Evolutionary conservation across 2,329 filamentous ascomycete genomes (phyloP).

Genomic region (Paramyrothecium roridum): DNA sequence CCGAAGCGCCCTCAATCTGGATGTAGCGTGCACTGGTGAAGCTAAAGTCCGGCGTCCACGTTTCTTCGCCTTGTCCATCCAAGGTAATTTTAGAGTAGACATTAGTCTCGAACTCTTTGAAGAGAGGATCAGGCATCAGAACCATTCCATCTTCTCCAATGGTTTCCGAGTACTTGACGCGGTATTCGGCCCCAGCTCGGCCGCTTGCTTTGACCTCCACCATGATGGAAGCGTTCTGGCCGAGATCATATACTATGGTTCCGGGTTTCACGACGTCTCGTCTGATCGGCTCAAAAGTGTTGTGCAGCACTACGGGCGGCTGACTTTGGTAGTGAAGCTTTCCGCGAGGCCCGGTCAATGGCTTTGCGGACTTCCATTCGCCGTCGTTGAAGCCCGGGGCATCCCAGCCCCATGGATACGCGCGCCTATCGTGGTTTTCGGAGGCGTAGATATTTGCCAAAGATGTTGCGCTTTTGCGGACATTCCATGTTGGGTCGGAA

Average conservation of each 20-base stretch:
- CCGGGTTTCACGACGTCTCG: constrained; percentile 11
- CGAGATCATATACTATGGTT: constrained; percentile 15
- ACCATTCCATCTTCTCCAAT: constrained; percentile 21
- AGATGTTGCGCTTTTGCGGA: constrained; percentile 32
- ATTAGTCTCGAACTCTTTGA: constrained; percentile 25
- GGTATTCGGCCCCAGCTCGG: constrained; percentile 10
- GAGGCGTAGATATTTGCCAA: constrained; percentile 37
- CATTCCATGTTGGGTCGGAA: constrained; percentile 32
- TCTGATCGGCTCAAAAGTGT: constrained; percentile 26
- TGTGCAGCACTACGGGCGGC: constrained; percentile 32
- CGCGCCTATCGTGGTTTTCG: constrained; percentile 31
- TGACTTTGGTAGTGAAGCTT: constrained; percentile 35
- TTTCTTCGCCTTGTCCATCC: constrained; percentile 22
- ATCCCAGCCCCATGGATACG: constrained; percentile 31
- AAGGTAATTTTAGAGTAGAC: constrained; percentile 36
- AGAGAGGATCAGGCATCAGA: constrained; percentile 37
- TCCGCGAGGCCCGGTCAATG: constrained; percentile 33
- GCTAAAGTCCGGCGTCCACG: constrained; percentile 36
- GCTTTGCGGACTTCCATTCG: constrained; percentile 28
- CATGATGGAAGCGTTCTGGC: constrained; percentile 21
- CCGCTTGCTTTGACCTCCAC: constrained; percentile 15
- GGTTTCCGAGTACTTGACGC: constrained; percentile 19
- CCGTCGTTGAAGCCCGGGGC: constrained; percentile 15
- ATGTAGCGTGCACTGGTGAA: constrained; percentile 39
- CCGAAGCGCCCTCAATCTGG: constrained; percentile 33